phyloP scores from a whole-genome alignment of 2,329 filamentous ascomycete genomes.

The Fusarium compactum region DNA sequence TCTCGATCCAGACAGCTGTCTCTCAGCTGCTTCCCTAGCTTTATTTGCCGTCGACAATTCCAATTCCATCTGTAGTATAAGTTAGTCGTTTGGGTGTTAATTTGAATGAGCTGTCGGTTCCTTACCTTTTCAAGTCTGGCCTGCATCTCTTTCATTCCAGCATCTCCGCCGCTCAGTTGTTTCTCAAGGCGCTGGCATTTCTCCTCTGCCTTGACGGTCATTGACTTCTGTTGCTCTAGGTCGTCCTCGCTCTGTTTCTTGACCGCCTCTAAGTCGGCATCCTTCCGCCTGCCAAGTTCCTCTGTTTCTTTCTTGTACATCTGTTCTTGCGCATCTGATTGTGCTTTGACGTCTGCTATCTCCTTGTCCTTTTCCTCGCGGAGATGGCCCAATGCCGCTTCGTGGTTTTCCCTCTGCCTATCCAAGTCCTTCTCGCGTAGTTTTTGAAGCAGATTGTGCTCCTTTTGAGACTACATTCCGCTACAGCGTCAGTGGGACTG shows the following conservation, averaged over 20 bases:
- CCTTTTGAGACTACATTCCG: slow-evolving; percentile 66
- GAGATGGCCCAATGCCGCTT: slow-evolving; percentile 13
- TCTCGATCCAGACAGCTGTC: slow-evolving; percentile 59
- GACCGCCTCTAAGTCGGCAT: slow-evolving; percentile 46
- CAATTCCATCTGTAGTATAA: slow-evolving; percentile 47
- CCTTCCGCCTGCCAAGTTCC: slow-evolving; percentile 19
- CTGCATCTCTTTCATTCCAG: slow-evolving; percentile 38
- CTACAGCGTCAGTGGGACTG: slow-evolving; percentile 2
- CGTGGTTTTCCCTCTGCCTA: slow-evolving; percentile 25
- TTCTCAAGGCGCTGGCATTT: slow-evolving; percentile 45
- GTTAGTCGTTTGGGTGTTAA: slow-evolving; percentile 45
- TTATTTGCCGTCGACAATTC: slow-evolving; percentile 64
- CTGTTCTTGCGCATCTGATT: slow-evolving; percentile 31
- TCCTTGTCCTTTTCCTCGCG: slow-evolving; percentile 57
- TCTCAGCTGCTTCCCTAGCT: slow-evolving; percentile 67
- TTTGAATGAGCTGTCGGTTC: not conserved
- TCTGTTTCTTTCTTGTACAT: slow-evolving; percentile 15
- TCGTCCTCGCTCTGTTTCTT: slow-evolving; percentile 32
- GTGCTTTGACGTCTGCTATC: slow-evolving; percentile 51
- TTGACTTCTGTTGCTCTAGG: slow-evolving; percentile 37
- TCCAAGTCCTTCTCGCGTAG: slow-evolving; percentile 31
- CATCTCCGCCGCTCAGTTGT: slow-evolving; percentile 41
- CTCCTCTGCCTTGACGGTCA: slow-evolving; percentile 45
- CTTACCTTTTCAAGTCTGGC: slow-evolving; percentile 47
- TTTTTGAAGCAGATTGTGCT: slow-evolving; percentile 52